Conservation (phyloP, 495 filamentous ascomycete genomes). For the Neurospora sp. region DNA sequence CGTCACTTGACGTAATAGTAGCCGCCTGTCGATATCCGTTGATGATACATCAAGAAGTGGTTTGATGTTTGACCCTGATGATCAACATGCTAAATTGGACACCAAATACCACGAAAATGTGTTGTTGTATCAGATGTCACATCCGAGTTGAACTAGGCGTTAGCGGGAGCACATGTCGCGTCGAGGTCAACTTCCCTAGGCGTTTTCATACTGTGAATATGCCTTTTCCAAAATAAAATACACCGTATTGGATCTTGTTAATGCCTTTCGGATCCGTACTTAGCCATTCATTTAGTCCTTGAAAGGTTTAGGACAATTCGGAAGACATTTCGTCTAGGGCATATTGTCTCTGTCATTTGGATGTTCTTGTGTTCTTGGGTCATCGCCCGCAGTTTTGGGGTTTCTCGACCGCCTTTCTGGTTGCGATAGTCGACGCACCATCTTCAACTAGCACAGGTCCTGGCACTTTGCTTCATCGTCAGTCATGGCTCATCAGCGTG, state of each 20-base stretch:
- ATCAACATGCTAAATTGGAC: background rate
- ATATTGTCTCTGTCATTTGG: background rate
- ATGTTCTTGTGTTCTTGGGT: background rate
- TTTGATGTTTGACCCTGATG: background rate
- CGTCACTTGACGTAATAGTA: background rate
- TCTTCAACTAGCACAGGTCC: background rate
- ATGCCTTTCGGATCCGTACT: too few relatives aligned
- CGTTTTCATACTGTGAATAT: too few relatives aligned
- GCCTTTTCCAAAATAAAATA: too few relatives aligned
- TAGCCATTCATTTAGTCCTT: too few relatives aligned
- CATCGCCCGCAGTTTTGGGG: background rate
- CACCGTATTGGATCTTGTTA: too few relatives aligned
- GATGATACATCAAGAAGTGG: background rate
- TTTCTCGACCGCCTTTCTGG: background rate
- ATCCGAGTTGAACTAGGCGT: background rate
- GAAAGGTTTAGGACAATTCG: too few relatives aligned
- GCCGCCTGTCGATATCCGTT: background rate
- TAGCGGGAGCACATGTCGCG: background rate
- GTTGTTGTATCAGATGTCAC: background rate
- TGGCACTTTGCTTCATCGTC: background rate
- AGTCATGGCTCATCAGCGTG: background rate
- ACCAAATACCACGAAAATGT: background rate
- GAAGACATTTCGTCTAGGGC: too few relatives aligned
- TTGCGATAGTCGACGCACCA: background rate
- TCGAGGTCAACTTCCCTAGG: too few relatives aligned